These are phyloP conservation scores for Moricandia moricandioides DNA, from an alignment of 345 rosid genomes.

Conservation along the genomic window DNA sequence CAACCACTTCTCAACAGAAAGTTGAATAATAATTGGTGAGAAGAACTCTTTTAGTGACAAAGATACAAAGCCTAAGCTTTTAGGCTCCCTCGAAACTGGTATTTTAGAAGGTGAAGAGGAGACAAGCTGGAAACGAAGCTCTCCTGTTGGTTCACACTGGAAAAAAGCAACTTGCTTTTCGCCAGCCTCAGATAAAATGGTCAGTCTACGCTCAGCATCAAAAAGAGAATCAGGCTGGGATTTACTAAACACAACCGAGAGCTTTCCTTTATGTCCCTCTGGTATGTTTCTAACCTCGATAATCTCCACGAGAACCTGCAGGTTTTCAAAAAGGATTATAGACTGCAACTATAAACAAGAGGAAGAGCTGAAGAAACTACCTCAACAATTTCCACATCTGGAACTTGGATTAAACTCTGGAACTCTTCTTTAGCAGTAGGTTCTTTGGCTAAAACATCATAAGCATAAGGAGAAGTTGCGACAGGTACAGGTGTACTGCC, in stretches of 20 bases:
- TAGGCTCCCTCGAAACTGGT: conserved; percentile 39
- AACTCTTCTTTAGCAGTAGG: conserved; percentile 23
- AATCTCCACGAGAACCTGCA: conserved; percentile 45
- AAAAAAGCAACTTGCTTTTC: conserved; percentile 68
- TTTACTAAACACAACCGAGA: conserved; percentile 58
- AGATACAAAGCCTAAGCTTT: conserved; percentile 56
- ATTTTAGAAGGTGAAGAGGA: conserved; percentile 53
- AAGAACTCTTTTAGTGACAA: conserved; percentile 61
- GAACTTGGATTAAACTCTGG: conserved; percentile 45
- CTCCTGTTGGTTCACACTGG: conserved; percentile 81
- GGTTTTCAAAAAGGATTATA: background rate
- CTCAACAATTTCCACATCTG: conserved; percentile 60
- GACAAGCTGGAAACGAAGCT: conserved; percentile 67
- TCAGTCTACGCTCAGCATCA: conserved; percentile 54
- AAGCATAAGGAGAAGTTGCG: conserved; percentile 43
- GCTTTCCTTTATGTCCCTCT: conserved; percentile 59
- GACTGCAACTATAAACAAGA: background rate
- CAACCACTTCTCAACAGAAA: conserved; percentile 75
- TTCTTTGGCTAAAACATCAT: conserved; percentile 41
- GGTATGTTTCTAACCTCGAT: conserved; percentile 68
- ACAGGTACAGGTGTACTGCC: conserved; percentile 73
- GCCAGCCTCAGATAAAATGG: conserved; percentile 56
- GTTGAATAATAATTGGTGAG: conserved; percentile 57
- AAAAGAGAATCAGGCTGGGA: conserved; percentile 65
- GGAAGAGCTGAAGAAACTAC: conserved; percentile 42